These are phyloP conservation scores for Malassezia brasiliensis DNA, from an alignment of 1,284 basidiomycete genomes.

Conservation along the genomic window DNA sequence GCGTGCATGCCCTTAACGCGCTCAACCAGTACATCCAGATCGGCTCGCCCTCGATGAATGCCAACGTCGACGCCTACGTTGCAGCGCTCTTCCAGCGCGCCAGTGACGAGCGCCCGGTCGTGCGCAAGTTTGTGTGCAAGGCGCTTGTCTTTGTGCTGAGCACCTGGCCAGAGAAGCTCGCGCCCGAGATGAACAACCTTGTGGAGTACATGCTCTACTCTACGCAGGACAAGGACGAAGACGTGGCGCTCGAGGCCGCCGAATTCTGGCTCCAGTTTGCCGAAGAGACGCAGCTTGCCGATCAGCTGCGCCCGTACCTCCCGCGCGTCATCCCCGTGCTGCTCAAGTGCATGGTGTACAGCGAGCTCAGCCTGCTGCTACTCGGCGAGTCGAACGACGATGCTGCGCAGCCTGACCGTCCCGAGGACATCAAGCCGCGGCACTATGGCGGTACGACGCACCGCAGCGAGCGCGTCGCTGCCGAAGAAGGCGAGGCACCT, in stretches of 20 bases:
- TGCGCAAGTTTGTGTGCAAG: conserved; percentile 90
- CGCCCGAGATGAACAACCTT: conserved; percentile 89
- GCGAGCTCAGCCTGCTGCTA: conserved; percentile 90
- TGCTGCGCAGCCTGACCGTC: conserved; percentile 68
- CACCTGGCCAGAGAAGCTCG: conserved; percentile 84
- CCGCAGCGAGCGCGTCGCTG: conserved; percentile 47
- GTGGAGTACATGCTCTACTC: conserved; percentile 99
- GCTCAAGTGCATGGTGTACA: conserved; percentile 93
- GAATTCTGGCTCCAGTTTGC: conserved; percentile 99
- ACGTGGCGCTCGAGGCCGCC: conserved; percentile 64
- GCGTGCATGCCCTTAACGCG: conserved; percentile 83
- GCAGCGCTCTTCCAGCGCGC: conserved; percentile 87
- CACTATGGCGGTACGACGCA: conserved; percentile 74
- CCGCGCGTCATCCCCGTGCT: conserved; percentile 82
- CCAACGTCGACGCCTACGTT: conserved; percentile 86
- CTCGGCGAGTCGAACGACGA: conserved; percentile 79
- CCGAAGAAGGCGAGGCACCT: conserved; percentile 20
- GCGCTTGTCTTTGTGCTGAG: conserved; percentile 86
- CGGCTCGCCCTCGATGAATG: conserved; percentile 65
- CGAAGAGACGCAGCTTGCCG: conserved; percentile 76
- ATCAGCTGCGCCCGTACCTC: conserved; percentile 74
- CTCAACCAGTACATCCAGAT: conserved; percentile 74
- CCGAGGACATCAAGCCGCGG: conserved; percentile 81
- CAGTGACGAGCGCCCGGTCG: conserved; percentile 80
- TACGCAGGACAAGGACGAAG: conserved; percentile 77